Base-by-base conservation (phyloP, 2,329 filamentous ascomycete genomes). In the Ophiosphaerella korrae region DNA sequence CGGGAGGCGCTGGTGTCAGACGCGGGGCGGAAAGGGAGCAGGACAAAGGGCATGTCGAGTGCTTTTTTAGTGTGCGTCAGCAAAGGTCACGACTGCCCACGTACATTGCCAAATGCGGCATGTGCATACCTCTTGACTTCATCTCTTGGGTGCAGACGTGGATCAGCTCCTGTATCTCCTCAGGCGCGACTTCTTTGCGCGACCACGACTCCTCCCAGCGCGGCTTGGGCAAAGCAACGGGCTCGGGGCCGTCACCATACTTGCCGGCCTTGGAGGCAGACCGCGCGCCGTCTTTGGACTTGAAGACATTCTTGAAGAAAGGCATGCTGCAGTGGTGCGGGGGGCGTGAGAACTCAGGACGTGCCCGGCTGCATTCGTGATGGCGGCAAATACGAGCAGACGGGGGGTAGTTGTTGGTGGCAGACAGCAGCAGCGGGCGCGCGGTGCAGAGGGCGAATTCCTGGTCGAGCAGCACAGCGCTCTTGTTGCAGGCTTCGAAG, bases 1-100 rank as follows among this genome's bases (percentile, higher is more conserved):
- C 92, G 90, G 55, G 95, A 92, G 45, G 90, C 90, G 55, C 90
- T 94, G 37, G 93, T 88, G 71, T 99, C 92, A 57, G 92, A 94
- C 24, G 90, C 91, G 18, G 93, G 94, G 64, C 94, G 88, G 76
- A 97, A 99, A 11, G 94, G 94, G 3, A 99, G 83, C 7, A 99
- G 86, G 24, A 97, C 83, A 74, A 99, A 97, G 1, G 94, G 94
- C 53, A 88, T 87, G 72, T 97, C 88, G 66, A 97, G 87, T 60
- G 88, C 92, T 29, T 96, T 74, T 29, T 23, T 44, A 60, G 45
- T 53, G 71, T 59, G 45, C 53, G 71, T 59, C 48, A 64, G 58
- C 47, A 51, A 50, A 38, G 42, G 18, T 21, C 18, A 21, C 18
- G 18, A 45, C 37, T 12, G 21, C n/a, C 2, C 6, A 32, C 7